These are phyloP conservation scores for Fusarium sp. DNA, from an alignment of 2,329 filamentous ascomycete species.

Conservation along the genomic window DNA sequence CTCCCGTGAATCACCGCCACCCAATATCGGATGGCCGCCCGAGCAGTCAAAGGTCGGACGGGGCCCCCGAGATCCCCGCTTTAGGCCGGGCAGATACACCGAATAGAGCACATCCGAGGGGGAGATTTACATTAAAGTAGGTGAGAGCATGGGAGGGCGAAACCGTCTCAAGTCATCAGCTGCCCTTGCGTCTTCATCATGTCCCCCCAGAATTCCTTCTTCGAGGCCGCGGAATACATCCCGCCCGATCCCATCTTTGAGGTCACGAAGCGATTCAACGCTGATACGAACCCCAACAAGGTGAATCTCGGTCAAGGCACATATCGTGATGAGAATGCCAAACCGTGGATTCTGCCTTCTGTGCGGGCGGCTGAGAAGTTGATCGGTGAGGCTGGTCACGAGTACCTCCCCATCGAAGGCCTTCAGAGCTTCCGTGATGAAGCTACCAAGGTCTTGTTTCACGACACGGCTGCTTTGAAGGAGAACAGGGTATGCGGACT, in stretches of 20 bases:
- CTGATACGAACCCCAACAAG: slow-evolving; percentile 46
- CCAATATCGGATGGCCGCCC: neutral
- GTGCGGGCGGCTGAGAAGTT: slow-evolving; percentile 42
- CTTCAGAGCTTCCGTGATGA: slow-evolving; percentile 46
- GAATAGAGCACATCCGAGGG: neutral
- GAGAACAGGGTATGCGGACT: slow-evolving; percentile 43
- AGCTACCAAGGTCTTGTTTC: slow-evolving; percentile 46
- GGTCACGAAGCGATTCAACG: slow-evolving; percentile 46
- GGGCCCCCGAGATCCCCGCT: neutral
- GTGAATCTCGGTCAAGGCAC: slow-evolving; percentile 53
- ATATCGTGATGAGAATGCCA: slow-evolving; percentile 51
- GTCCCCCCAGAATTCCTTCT: slow-evolving; percentile 17
- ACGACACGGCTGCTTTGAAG: slow-evolving; percentile 36
- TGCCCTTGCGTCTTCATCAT: neutral
- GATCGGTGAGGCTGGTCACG: slow-evolving; percentile 43
- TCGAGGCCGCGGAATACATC: slow-evolving; percentile 39
- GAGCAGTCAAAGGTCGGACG: neutral
- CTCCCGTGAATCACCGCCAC: neutral
- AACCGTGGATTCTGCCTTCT: slow-evolving; percentile 53
- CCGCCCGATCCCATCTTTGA: slow-evolving; percentile 49
- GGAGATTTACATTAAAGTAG: neutral
- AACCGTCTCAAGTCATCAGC: neutral
- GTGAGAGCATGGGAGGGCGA: neutral
- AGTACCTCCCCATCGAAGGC: slow-evolving; percentile 52
- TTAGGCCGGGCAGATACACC: neutral